Percentiles rank a stretch among this genome's conserved stretches.
phyloP scores from a whole-genome alignment of 192 early-diverging fungal genomes.

The Umbelopsis sp. region DNA sequence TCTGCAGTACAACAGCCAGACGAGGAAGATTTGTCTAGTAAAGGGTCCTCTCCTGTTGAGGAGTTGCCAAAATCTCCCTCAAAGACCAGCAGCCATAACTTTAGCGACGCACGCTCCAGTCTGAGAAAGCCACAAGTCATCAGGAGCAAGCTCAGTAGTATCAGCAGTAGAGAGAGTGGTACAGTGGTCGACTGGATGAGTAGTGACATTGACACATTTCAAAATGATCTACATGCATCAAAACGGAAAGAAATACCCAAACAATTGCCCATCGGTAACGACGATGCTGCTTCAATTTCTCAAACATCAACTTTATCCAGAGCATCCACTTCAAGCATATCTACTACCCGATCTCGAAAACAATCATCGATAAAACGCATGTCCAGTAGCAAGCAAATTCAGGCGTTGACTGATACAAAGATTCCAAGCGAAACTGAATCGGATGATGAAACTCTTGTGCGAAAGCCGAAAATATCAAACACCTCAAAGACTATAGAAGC shows the following conservation, averaged over 20 bases:
- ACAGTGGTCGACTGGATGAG: neutral
- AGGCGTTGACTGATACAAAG: neutral
- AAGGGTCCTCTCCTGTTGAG: neutral
- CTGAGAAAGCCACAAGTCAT: neutral
- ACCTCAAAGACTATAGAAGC: neutral
- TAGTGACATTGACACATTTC: neutral
- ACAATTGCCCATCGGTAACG: neutral
- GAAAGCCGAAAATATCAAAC: neutral
- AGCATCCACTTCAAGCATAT: neutral
- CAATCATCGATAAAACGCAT: neutral
- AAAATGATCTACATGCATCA: neutral
- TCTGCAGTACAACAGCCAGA: neutral
- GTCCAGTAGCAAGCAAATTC: neutral
- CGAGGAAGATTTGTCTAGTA: neutral
- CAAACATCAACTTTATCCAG: slow-evolving; percentile 5
- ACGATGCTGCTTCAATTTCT: neutral
- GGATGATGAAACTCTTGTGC: neutral
- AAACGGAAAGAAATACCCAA: neutral
- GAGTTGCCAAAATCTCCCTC: neutral
- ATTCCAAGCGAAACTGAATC: neutral
- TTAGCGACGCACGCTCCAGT: neutral
- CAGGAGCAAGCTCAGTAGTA: neutral
- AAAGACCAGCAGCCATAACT: neutral
- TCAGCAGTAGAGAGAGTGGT: neutral
- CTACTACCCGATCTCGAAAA: neutral